Conservation (phyloP, 495 filamentous ascomycete genomes). For the Daldinia decipiens region DNA sequence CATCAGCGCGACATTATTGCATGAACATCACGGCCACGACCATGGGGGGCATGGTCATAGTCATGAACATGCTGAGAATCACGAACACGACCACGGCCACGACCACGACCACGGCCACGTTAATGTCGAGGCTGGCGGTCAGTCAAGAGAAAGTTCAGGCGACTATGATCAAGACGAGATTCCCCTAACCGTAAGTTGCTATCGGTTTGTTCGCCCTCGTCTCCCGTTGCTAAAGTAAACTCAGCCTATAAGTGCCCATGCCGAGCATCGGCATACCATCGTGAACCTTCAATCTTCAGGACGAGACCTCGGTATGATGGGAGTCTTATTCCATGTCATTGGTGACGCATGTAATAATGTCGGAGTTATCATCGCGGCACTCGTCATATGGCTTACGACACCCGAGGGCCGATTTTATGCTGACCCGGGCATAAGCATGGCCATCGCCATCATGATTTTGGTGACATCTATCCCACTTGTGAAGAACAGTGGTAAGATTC, state of each 20-base stretch:
- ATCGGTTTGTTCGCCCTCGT: slow-evolving; percentile 47
- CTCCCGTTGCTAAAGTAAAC: slow-evolving; percentile 68
- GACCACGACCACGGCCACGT: slow-evolving; percentile 59
- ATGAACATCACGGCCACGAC: slow-evolving; percentile 63
- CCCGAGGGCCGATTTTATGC: slow-evolving; percentile 69
- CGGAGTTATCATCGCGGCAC: slow-evolving; percentile 86
- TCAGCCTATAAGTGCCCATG: slow-evolving; percentile 67
- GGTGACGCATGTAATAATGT: slow-evolving; percentile 94
- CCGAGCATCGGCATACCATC: slow-evolving; percentile 62
- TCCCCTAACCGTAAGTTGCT: slow-evolving; percentile 51
- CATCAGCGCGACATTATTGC: slow-evolving; percentile 81
- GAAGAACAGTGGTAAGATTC: slow-evolving; percentile 86
- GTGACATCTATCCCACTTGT: slow-evolving; percentile 83
- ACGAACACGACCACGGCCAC: slow-evolving; percentile 35
- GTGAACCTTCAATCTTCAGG: slow-evolving; percentile 45
- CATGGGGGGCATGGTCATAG: slow-evolving; percentile 44
- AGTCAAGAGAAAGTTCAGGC: slow-evolving; percentile 47
- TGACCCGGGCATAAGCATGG: slow-evolving; percentile 83
- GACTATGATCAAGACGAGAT: slow-evolving; percentile 59
- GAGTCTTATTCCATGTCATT: slow-evolving; percentile 89
- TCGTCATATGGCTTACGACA: slow-evolving; percentile 80
- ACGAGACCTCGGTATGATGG: slow-evolving; percentile 88
- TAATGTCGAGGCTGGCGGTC: slow-evolving; percentile 69
- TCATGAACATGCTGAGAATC: slow-evolving; percentile 48
- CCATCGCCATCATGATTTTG: slow-evolving; percentile 92